phyloP scores from a whole-genome alignment of 2,329 filamentous ascomycete genomes.

The Cladosporium austrohemisphaericum region DNA sequence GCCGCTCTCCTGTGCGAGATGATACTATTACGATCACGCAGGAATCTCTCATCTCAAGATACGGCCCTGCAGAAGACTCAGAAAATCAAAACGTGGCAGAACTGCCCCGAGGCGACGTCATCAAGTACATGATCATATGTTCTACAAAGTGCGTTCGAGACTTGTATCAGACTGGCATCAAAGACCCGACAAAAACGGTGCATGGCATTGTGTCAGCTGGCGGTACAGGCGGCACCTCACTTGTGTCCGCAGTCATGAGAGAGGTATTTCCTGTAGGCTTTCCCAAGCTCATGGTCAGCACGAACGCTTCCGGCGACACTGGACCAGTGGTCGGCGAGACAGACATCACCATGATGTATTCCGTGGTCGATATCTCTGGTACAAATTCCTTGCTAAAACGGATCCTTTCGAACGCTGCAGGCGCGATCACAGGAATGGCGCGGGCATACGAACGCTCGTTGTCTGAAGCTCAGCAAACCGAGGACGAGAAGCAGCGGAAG shows the following conservation, averaged over 20 bases:
- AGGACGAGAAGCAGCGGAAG: constrained; percentile 34
- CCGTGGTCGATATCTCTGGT: constrained; percentile 67
- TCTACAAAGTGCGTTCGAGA: constrained; percentile 44
- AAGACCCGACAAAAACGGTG: constrained; percentile 21
- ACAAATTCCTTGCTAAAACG: constrained; percentile 56
- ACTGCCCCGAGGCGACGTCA: constrained; percentile 53
- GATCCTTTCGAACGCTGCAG: constrained; percentile 61
- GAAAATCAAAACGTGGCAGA: constrained; percentile 31
- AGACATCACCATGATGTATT: constrained; percentile 68
- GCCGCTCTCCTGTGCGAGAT: constrained; percentile 43
- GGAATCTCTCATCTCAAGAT: constrained; percentile 38
- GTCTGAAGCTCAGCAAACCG: not conserved
- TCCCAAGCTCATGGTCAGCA: constrained; percentile 67
- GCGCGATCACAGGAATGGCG: constrained; percentile 59
- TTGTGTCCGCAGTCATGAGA: constrained; percentile 60
- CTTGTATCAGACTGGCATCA: constrained; percentile 22
- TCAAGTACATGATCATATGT: constrained; percentile 52
- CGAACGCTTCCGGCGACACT: constrained; percentile 65
- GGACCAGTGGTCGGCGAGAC: constrained; percentile 62
- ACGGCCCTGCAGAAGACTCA: constrained; percentile 25
- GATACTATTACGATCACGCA: constrained; percentile 48
- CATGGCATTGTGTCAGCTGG: constrained; percentile 57
- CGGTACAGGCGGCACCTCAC: constrained; percentile 59
- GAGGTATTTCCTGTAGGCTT: constrained; percentile 60
- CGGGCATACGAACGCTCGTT: constrained; percentile 37